Evolutionary conservation across 2,329 filamentous ascomycete species (phyloP), one percentile per base, ranked within the genome.

Genomic region (Pleoardoris graminearum): DNA sequence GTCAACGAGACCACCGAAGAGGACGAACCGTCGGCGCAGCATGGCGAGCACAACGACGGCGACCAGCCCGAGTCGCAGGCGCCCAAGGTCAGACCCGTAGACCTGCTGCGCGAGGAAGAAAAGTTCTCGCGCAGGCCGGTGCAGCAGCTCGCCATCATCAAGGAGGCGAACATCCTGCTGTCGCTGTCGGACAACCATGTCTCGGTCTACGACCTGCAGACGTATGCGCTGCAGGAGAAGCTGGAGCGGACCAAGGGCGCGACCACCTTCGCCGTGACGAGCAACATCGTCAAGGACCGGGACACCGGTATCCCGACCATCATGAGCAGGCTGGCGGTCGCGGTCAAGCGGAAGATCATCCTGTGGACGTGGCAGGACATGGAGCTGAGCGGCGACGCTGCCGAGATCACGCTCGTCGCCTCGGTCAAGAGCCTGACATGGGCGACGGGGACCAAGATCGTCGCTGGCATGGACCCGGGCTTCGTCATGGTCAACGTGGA

Each of bases 311-410:
- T 99, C 44, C 92, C 91, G 1, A 90, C 93, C 61, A 95, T 99
- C 50, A 92, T 97, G 59, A 96, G 91, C 50, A 83, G 91, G 32
- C 79, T 99, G 46, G 94, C 91, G 6, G 93, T 99, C 10, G 91
- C 91, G 4, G 90, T 97, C 29, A 97, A 97, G 80, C 82, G 94
- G 67, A 89, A 90, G 65, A 80, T 99, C 47, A 73, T 97, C 55
- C 76, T 97, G 50, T 99, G 94, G 92, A 90, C 87, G 66, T 99
- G 95, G 94, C 89, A 94, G 65, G 92, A 96, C 71, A 94, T 91
- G 79, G 94, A 97, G 76, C 80, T 97, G 36, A 83, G 83, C 42
- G 80, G 83, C 3, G 85, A 94, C 29, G 85, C 87, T 0, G 79
- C 79, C 23, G 94, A 97, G 75, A 84, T 97, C 32, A 84, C 85